phyloP scores from a whole-genome alignment of 2,329 filamentous ascomycete species.

The Didymella arachidicola region DNA sequence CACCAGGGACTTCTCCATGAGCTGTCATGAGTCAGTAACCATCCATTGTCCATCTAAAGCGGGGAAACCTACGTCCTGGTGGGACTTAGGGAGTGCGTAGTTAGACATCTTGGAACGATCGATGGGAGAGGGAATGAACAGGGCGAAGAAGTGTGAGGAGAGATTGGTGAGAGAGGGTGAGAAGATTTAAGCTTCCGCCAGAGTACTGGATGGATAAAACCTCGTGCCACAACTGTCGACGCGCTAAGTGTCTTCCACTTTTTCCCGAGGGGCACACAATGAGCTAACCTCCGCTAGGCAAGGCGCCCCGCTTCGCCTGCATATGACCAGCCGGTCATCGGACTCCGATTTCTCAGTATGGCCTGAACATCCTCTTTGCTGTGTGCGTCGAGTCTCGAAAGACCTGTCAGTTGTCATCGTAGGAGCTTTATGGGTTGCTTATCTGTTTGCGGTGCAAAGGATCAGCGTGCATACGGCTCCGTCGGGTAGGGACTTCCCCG shows the following conservation, averaged over 20 bases:
- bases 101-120: constrained; percentile 47
- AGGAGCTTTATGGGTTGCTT: constrained; percentile 6
- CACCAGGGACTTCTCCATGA: constrained; percentile 94
- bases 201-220: constrained; percentile 23
- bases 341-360: constrained; percentile 24
- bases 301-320: constrained; percentile 26
- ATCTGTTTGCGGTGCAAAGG: constrained; percentile 9
- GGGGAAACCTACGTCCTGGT: constrained; percentile 66
- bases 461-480: constrained; percentile 11
- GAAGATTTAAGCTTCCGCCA: constrained; percentile 27
- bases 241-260: constrained; percentile 28
- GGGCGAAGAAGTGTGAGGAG: constrained; percentile 9
- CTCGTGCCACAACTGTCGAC: constrained; percentile 17
- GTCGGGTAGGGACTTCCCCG: constrained; percentile 12
- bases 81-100: constrained; percentile 71
- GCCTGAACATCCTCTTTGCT: constrained; percentile 5
- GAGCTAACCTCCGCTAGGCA: constrained; percentile 30
- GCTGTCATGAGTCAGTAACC: constrained; percentile 63
- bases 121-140: constrained; percentile 5
- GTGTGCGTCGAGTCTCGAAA: neutral
- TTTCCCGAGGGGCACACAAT: constrained; percentile 34
- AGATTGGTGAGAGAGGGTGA: constrained; percentile 9
- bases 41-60: constrained; percentile 23
- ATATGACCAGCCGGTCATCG: constrained; percentile 35
- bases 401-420: neutral